Evolutionary conservation across 768 basidiomycete species (phyloP).

Genomic region (Lactifluus subvellereus): DNA sequence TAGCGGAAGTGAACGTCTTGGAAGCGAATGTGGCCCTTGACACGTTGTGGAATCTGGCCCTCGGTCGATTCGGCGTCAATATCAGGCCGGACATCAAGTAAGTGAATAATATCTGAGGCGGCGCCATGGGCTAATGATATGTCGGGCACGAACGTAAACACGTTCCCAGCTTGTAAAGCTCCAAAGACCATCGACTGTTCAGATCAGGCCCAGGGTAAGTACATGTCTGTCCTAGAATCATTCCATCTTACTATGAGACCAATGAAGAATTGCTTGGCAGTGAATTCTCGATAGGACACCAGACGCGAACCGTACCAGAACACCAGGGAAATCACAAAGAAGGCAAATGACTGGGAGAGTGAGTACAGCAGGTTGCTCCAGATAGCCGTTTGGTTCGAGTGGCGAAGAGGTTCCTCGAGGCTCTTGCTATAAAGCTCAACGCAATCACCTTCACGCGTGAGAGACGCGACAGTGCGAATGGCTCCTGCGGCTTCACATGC

Average conservation of each 20-base stretch:
- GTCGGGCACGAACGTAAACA: conserved; percentile 80
- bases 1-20: conserved; percentile 82
- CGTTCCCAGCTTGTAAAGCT: conserved; percentile 78
- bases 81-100: conserved; percentile 65
- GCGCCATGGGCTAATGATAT: conserved; percentile 75
- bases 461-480: conserved; percentile 81
- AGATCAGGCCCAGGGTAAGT: not conserved
- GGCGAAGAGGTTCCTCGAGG: conserved; percentile 62
- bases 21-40: conserved; percentile 59
- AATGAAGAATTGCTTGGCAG: conserved; percentile 69
- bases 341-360: conserved; percentile 63
- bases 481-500: conserved; percentile 88
- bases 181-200: conserved; percentile 62
- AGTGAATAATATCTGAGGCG: conserved; percentile 61
- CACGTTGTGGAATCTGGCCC: conserved; percentile 45
- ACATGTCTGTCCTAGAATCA: not conserved
- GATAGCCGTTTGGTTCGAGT: conserved; percentile 55
- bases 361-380: conserved; percentile 63
- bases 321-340: conserved; percentile 75
- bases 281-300: conserved; percentile 49
- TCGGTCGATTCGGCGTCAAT: conserved; percentile 70
- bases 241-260: conserved; percentile 64
- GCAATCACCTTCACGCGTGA: conserved; percentile 83
- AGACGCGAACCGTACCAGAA: conserved; percentile 72
- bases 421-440: conserved; percentile 55